phyloP scores from a whole-genome alignment of 1,139 yeast species.

The Diutina siamensis region DNA sequence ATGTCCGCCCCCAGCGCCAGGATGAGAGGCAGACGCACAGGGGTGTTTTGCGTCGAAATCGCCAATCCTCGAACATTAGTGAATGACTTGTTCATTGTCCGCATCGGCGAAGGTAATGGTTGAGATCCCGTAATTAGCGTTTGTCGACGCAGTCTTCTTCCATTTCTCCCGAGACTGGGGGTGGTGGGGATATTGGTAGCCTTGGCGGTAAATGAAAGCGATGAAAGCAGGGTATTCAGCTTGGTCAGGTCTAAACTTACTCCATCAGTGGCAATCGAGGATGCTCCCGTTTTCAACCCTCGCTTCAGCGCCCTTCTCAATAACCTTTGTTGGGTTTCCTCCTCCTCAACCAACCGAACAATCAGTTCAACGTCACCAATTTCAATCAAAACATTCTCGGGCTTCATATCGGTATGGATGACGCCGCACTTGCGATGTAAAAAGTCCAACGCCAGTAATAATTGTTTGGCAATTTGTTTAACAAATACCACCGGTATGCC shows the following conservation, averaged over 20 bases:
- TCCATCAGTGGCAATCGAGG: not conserved
- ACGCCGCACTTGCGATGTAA: slow-evolving; percentile 31
- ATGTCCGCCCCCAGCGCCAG: slow-evolving; percentile 6
- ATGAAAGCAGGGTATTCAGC: not conserved
- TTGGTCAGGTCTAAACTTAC: not conserved
- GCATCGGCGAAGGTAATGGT: slow-evolving; percentile 1
- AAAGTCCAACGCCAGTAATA: slow-evolving; percentile 27
- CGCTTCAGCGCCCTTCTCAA: not conserved
- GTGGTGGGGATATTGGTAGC: slow-evolving; percentile 12
- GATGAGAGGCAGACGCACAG: slow-evolving; percentile 5
- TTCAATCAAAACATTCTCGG: slow-evolving; percentile 31
- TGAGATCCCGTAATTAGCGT: slow-evolving; percentile 19
- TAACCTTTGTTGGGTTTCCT: slow-evolving; percentile 11
- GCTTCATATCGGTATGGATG: slow-evolving; percentile 34
- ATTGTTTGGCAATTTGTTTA: slow-evolving; percentile 27
- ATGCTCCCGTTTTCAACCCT: not conserved
- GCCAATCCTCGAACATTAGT: slow-evolving; percentile 3
- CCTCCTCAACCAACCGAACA: slow-evolving; percentile 23
- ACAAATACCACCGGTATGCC: slow-evolving; percentile 28
- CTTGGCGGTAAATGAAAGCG: not conserved
- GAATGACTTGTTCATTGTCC: slow-evolving; percentile 4
- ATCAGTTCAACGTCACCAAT: slow-evolving; percentile 27
- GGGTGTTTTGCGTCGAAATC: slow-evolving; percentile 3
- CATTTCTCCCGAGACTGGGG: slow-evolving; percentile 33
- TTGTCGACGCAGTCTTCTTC: slow-evolving; percentile 55